Evolutionary conservation across 352 stramenopile genomes (phyloP), one percentile per base, ranked within the genome.

Genomic region (Phytopythium litorale): DNA sequence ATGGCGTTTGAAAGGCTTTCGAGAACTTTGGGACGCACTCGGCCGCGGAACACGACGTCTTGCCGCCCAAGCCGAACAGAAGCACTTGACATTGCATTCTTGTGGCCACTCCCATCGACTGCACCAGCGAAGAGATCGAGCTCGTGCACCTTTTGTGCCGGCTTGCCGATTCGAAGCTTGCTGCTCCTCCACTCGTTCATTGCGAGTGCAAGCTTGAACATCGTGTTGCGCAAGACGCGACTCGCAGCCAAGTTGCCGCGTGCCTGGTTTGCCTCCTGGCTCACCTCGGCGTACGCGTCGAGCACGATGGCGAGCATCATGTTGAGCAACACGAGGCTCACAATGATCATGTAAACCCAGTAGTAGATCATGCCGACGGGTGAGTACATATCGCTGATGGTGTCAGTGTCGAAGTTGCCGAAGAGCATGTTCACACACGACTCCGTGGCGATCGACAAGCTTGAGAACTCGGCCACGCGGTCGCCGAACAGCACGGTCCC

Each of bases 301-400:
- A 87, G 64, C 9, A 87, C 75, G 54, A 87, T 87, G 40, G 75
- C 77, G 28, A 87, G 73, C 70, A 87, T 83, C 64, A 87, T 82
- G 65, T 84, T 87, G 62, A 87, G 76, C 51, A 87, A 60, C 49
- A 87, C 67, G 53, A 87, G 73, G 52, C 70, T 75, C 46, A 84
- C 72, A 9, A 84, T 62, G 58, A 87, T 52, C 70, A 87, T 80
- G 64, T 81, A 81, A 9, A 52, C 49, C 78, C 78, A 84, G 68
- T 87, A 87, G 65, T 76, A 87, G 28, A 87, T 46, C 64, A 82
- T 74, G 12, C 66, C 66, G n/a, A 78, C 58, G 3, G 70, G 75
- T 0, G 60, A 43, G 52, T 79, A 63, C 12, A 80, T 11, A 49
- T 71, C 57, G 37, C 67, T 63, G 59, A 84, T 78, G 2, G 64